Base-by-base conservation (phyloP, 257 asterid genomes). In the Ajuga chamaepitys region DNA sequence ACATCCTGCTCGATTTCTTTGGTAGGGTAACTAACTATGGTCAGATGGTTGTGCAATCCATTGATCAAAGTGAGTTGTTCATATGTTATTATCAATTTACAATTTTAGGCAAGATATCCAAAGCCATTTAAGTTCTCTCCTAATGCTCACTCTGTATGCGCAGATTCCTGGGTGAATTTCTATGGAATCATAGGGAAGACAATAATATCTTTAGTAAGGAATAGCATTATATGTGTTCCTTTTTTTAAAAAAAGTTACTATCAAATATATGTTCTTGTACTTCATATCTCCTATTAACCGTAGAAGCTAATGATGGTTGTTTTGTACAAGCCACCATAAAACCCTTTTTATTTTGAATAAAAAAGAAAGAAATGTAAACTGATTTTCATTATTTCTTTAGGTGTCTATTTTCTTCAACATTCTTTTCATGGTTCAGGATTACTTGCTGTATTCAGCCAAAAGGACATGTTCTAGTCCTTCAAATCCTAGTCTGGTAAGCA, bases 141-240 rank as follows among this genome's bases (percentile, higher is more conserved):
- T 52, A 32, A 26, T 69, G 53, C 24, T 45, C 30, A 40, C 17
- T 10, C 41, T 38, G 18, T 48, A 12, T 68, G 5, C 2, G 24
- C 85, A 93, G 99, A 75, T 64, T 93, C 99, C 0, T 82, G 89
- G 96, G 86, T 89, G 72, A 93, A 89, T 71, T 85, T 93, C 68
- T 87, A 89, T 45, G 97, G 97, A 20, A 93, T 89, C 82, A 82
- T 89, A 2, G 99, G 99, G 66, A 93, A 93, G 83, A 87, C 92
- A 5, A 70, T 87, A 85, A 79, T 93, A 75, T 93, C 99, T 38
- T 46, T 93, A 97, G 97, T 93, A 86, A 24, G 80, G 21, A 70
- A 47, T 13, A 4, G 4, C 45, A 9, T 25, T 14, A 54, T 32
- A 4, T 17, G 9, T n/a, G n/a, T n/a, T n/a, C n/a, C n/a, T 28